Evolutionary conservation across 2,329 filamentous ascomycete genomes (phyloP).

Genomic region (Fusarium dimerum): DNA sequence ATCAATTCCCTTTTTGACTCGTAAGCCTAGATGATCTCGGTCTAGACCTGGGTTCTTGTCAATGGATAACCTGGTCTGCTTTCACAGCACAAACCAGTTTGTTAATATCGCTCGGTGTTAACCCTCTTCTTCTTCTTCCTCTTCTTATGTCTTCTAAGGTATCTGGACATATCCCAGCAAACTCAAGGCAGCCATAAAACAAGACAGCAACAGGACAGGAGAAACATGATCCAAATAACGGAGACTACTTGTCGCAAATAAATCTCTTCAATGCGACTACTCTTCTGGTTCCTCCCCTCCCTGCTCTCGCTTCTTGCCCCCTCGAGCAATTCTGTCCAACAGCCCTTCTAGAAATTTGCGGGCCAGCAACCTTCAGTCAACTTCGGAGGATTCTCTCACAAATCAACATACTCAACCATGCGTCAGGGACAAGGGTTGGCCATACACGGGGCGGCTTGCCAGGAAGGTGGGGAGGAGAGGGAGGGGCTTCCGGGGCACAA

Average conservation of each 20-base stretch:
- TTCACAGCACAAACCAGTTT: too few relatives aligned
- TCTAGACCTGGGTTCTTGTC: too few relatives aligned
- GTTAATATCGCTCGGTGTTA: too few relatives aligned
- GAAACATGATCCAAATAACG: constrained; percentile 9
- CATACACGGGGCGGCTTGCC: constrained; percentile 19
- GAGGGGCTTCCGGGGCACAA: constrained; percentile 31
- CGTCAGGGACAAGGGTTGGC: constrained; percentile 29
- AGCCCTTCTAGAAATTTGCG: constrained; percentile 37
- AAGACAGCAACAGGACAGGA: constrained; percentile 8
- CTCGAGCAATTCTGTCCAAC: constrained; percentile 27
- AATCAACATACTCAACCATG: constrained; percentile 27
- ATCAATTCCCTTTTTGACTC: too few relatives aligned
- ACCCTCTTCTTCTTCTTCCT: too few relatives aligned
- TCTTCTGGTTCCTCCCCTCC: constrained; percentile 28
- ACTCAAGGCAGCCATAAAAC: background rate
- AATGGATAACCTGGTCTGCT: too few relatives aligned
- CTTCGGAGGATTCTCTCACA: constrained; percentile 36
- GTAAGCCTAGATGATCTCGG: too few relatives aligned
- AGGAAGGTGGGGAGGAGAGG: constrained; percentile 17
- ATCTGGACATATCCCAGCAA: too few relatives aligned
- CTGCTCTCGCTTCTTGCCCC: constrained; percentile 21
- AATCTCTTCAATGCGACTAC: constrained; percentile 29
- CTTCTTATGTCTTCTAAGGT: too few relatives aligned
- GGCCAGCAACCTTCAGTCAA: constrained; percentile 27
- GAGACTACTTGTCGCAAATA: constrained; percentile 26